A percentile compares a stretch with the other conserved stretches of the same genome.
phyloP scores from a whole-genome alignment of 345 rosid genomes.

The Psidium guajava region DNA sequence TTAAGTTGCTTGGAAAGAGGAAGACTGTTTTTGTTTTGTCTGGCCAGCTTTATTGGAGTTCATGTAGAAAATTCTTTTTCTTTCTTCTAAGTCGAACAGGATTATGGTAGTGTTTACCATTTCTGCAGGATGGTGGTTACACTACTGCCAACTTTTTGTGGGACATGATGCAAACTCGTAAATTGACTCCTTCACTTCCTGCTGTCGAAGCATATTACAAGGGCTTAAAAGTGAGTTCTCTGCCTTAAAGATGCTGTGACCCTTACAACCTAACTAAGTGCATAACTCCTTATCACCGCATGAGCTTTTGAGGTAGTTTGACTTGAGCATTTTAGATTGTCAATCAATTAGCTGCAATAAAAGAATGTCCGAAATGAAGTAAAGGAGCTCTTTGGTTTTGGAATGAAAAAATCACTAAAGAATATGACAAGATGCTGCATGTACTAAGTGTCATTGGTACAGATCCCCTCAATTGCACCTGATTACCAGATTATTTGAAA shows the following conservation, averaged over 20 bases:
- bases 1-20: neutral
- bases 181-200: conserved; percentile 19
- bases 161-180: conserved; percentile 84
- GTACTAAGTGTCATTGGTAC: neutral
- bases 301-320: neutral
- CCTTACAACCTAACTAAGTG: neutral
- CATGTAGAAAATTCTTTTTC: neutral
- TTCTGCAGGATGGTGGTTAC: conserved; percentile 71
- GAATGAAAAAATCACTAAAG: neutral
- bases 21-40: neutral
- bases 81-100: neutral
- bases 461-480: neutral
- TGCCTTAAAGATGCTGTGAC: neutral
- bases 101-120: neutral
- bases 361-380: neutral
- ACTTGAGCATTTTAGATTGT: neutral
- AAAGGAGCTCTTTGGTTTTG: neutral
- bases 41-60: neutral
- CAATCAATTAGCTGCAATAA: neutral
- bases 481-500: neutral
- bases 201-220: conserved; percentile 79
- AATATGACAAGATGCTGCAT: neutral
- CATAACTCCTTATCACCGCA: neutral
- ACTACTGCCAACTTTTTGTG: conserved; percentile 76
- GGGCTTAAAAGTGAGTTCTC: conserved; percentile 60